Conservation (phyloP, 192 early-diverging fungal species). For the Coemansia biformis region DNA sequence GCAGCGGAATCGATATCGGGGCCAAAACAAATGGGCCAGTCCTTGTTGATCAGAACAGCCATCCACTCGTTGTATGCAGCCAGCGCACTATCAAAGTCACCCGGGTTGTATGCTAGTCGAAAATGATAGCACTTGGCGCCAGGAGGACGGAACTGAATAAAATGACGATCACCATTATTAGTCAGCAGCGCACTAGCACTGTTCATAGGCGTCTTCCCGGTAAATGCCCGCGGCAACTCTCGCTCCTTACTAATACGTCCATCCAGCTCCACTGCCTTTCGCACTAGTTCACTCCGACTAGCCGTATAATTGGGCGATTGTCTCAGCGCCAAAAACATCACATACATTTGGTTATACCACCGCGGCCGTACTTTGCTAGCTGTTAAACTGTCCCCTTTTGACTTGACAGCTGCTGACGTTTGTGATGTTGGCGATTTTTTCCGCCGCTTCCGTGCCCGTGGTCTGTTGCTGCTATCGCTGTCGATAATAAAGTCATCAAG, state of each 20-base stretch:
- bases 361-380: constrained; percentile 50
- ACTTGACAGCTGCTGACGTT: neutral
- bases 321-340: constrained; percentile 76
- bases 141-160: constrained; percentile 64
- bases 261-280: constrained; percentile 70
- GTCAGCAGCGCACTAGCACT: constrained; percentile 72
- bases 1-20: too few species aligned
- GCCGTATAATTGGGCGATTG: constrained; percentile 63
- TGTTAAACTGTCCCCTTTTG: neutral
- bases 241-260: constrained; percentile 65
- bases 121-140: constrained; percentile 68
- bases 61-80: constrained; percentile 71
- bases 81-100: constrained; percentile 68
- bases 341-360: constrained; percentile 88
- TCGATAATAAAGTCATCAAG: constrained; percentile 40
- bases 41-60: constrained; percentile 58
- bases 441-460: constrained; percentile 11
- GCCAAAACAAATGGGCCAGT: constrained; percentile 88
- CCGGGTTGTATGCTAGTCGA: constrained; percentile 72
- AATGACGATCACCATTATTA: constrained; percentile 71
- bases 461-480: constrained; percentile 3
- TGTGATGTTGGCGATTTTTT: constrained; percentile 4
- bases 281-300: constrained; percentile 68
- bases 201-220: constrained; percentile 82
- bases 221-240: constrained; percentile 74